phyloP scores from a whole-genome alignment of 768 basidiomycete species.

The Psilocybe subaeruginosa region DNA sequence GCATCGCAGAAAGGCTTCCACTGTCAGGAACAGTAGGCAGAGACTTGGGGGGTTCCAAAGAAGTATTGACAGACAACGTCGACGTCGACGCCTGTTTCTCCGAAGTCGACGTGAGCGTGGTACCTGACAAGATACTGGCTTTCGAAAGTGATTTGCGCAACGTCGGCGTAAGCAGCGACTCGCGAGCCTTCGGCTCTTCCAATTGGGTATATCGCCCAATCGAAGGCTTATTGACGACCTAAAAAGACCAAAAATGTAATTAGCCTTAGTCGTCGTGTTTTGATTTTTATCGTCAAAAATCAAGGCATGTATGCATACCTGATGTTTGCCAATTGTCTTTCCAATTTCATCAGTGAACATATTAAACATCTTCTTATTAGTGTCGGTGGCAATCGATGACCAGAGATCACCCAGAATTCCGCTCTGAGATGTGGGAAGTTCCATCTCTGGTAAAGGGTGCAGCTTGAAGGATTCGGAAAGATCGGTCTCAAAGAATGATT shows the following conservation, averaged over 20 bases:
- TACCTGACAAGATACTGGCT: constrained; percentile 41
- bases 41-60: constrained; percentile 32
- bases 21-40: constrained; percentile 36
- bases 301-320: constrained; percentile 42
- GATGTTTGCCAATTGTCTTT: constrained; percentile 92
- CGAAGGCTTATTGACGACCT: constrained; percentile 78
- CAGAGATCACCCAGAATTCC: constrained; percentile 83
- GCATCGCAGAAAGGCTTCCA: constrained; percentile 54
- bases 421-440: constrained; percentile 57
- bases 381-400: constrained; percentile 88
- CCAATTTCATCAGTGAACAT: constrained; percentile 93
- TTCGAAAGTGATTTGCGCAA: constrained; percentile 64
- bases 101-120: constrained; percentile 26
- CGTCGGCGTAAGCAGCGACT: constrained; percentile 77
- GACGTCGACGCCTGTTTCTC: constrained; percentile 43
- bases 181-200: constrained; percentile 87
- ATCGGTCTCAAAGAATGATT: constrained; percentile 96
- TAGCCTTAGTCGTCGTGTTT: background rate
- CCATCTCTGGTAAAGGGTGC: constrained; percentile 69
- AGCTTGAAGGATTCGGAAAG: constrained; percentile 87
- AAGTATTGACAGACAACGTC: constrained; percentile 53
- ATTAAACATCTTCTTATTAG: constrained; percentile 93
- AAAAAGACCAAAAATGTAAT: background rate
- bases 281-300: background rate
- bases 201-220: constrained; percentile 85